Base-by-base conservation (phyloP, 495 filamentous ascomycete species). In the Penicillium antarcticum region DNA sequence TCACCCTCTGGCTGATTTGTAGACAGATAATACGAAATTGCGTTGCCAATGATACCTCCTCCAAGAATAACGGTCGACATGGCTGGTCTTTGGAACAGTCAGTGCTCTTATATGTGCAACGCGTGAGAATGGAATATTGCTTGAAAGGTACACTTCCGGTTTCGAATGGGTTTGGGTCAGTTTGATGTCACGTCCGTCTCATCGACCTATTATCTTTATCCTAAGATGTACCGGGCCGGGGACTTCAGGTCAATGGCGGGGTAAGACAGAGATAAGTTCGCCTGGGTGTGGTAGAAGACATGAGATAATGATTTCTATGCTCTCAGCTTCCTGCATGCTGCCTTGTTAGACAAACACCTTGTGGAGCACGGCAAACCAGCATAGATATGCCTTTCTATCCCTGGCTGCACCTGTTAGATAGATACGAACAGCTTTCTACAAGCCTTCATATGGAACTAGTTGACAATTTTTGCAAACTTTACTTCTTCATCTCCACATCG, bases 1-100 rank as follows among this genome's bases (percentile, higher is more conserved):
- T 73, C 72, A 10, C 76, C 68, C 4, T 76, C 66, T 14, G 72
- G 66, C 14, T 77, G 77, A 44, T 44, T 57, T n/a, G 67, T 41
- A 16, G 63, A 63, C 38, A 90, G 78, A 61, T 89, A 89, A 66
- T 87, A 91, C 10, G 88, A 89, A 19, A 85, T 88, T n/a, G 86
- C 86, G 40, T 81, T 65, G 51, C 87, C 87, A 34, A 94, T 89
- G 66, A 94, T 91, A 44, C 89, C 88, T 42, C 81, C 80, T 42
- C 89, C 89, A 40, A 94, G 66, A 50, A 92, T 91, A 26, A 91
- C 80, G 16, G 84, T 91, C 21, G 71, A 49, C 74, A 76, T 76
- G 26, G 1, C 40, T 19, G 32, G 16, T 42, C 1, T 19, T 33
- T 21, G 42, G 6, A 16, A 2, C 17, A 44, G 13, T 13, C 10